Base-by-base conservation (phyloP, 805 yeast genomes). In the Brettanomyces naardenensis region DNA sequence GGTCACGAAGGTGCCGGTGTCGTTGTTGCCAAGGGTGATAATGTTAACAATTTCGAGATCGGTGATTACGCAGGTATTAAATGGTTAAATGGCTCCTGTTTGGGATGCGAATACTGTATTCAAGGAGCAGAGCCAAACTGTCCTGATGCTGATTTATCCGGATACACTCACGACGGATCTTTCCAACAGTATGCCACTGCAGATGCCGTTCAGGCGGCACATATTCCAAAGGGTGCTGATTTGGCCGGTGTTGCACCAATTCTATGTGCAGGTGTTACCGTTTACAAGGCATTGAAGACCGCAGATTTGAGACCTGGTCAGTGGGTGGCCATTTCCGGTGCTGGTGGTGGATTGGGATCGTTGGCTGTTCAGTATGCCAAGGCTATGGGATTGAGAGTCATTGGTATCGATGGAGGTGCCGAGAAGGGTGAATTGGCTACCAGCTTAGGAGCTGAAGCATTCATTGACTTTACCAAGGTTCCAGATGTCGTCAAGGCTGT, bases 1-100 rank as follows among this genome's bases (percentile, higher is more conserved):
- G 94, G 94, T 51, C 94, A 84, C 65, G 94, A 84, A 65, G 94
- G 92, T 65, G 89, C 90, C 21, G 94, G 94, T 58, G 73, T 74
- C 36, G 92, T 84, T 47, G 92, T 83, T 43, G 89, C 80, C 44
- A 68, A 72, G 55, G 94, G 94, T 48, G 65, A 66, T 33, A 69
- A 72, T 51, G 94, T 85, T 41, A 65, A 59, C 39, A 79, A 79
- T 59, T 80, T 82, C 64, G 73, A 81, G 58, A 66, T 80, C 46
- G 94, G 94, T 53, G 94, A 85, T 61, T 68, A 64, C 41, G 94
- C 89, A 29, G 94, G 94, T 52, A 66, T 85, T 57, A 84, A 84
- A 63, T 84, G 94, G 92, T 66, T 84, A 56, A 80, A 82, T 62
- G 76, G 81, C 44, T 78, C 88, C 26, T 85, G 94, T 65, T 61